Base-by-base conservation (phyloP, 345 rosid species). In the Euphorbia lathyris region DNA sequence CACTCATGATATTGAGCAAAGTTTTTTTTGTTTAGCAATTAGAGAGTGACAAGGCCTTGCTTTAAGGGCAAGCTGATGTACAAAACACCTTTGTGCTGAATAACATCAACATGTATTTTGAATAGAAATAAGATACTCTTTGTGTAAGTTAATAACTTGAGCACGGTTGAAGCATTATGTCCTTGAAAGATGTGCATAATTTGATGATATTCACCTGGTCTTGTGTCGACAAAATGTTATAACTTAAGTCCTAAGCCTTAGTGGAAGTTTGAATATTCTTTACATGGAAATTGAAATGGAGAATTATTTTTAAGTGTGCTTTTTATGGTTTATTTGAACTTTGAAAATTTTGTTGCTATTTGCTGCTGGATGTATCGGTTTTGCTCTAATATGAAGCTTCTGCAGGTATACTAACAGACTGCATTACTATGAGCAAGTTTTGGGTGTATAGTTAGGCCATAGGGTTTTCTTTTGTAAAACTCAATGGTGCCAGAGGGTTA, bases 401-500 rank as follows among this genome's bases (percentile, higher is more conserved):
- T 58, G 25, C 76, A 82, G 83, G 81, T 64, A 40, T 23, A 30
- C 29, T 55, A 11, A 40, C 55, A 34, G 51, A 68, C 36, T 45
- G 50, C 76, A 63, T 58, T 71, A 55, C 67, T 52, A 19, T 67
- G 65, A 69, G 65, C 42, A 66, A 53, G 50, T 58, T 36, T 63
- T 52, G 62, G 56, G 58, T 58, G n/a, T 52, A 10, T 66, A 63
- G 57, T 72, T 58, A 69, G 71, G 69, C 58, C n/a, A 7, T 75
- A 32, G 69, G 65, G 65, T 73, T 77, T 74, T 61, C 68, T 59
- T 69, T 73, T 74, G 60, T 76, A 71, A 68, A 79, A 78, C 76
- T 91, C 78, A 69, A 78, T 91, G 86, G 77, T 81, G 76, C 84
- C 75, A 30, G 67, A 45, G 63, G 85, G 84, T 63, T 80, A 83